Percentiles rank a stretch among this genome's conserved stretches.
These are phyloP conservation scores for Mariannaea sp. DNA, from an alignment of 2,329 filamentous ascomycete species.

Conservation along the genomic window DNA sequence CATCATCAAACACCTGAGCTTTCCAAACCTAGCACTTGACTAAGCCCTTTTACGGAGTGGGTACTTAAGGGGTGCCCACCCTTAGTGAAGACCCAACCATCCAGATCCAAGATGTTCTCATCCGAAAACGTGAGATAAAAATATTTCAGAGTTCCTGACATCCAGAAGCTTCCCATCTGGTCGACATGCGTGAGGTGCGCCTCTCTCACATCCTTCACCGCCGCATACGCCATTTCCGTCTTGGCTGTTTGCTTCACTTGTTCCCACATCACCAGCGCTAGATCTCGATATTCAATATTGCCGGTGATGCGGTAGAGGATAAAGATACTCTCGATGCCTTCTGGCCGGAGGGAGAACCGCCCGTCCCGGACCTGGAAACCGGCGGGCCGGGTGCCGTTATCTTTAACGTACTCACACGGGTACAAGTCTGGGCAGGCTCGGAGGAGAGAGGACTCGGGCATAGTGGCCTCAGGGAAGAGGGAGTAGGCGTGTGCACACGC, in stretches of 20 bases:
- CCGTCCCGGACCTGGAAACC: slow-evolving; percentile 30
- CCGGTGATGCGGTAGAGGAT: slow-evolving; percentile 77
- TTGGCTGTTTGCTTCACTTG: slow-evolving; percentile 63
- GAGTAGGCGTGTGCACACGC: slow-evolving; percentile 69
- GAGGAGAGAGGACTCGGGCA: slow-evolving; percentile 62
- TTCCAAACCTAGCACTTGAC: too few relatives aligned
- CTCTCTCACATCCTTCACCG: slow-evolving; percentile 67
- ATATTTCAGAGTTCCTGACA: slow-evolving; percentile 76
- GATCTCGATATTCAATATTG: slow-evolving; percentile 65
- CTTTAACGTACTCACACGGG: slow-evolving; percentile 31
- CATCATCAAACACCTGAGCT: too few relatives aligned
- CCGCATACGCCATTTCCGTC: slow-evolving; percentile 65
- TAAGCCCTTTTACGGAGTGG: too few relatives aligned
- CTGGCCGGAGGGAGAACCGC: slow-evolving; percentile 27
- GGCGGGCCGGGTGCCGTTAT: slow-evolving; percentile 6
- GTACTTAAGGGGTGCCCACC: too few relatives aligned
- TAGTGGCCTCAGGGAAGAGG: slow-evolving; percentile 61
- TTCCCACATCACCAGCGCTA: slow-evolving; percentile 76
- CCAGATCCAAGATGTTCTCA: slow-evolving; percentile 64
- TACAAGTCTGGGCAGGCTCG: slow-evolving; percentile 45
- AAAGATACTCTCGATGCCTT: slow-evolving; percentile 82
- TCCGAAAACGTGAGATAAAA: slow-evolving; percentile 75
- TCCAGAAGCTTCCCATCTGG: slow-evolving; percentile 73
- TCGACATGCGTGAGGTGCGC: slow-evolving; percentile 53
- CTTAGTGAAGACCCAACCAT: slow-evolving; percentile 69